Evolutionary conservation across 352 stramenopile genomes (phyloP), one percentile per base, ranked within the genome.

Genomic region (Globisporangium barbulae): DNA sequence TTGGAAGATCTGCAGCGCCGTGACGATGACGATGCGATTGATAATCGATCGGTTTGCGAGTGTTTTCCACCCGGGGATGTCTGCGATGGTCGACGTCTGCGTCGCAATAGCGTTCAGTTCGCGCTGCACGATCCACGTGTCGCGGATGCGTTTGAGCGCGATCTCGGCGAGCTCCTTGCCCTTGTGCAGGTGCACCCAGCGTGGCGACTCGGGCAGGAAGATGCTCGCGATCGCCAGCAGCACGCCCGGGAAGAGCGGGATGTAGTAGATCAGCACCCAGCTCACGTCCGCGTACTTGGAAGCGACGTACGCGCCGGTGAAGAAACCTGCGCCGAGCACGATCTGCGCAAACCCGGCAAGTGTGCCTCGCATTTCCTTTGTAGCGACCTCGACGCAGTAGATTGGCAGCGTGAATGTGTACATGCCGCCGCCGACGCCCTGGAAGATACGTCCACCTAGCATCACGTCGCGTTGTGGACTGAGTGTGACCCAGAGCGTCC

Each of bases 181-280:
- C 45, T 76, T 81, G 48, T 81, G 59, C 63, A 70, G 22, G 67
- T 85, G 78, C 15, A 74, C 69, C 72, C 72, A 88, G 13, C 79
- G 76, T 53, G 79, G 79, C 21, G 65, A 75, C 53, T 88, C 78
- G 0, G 79, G 79, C 7, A 88, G 75, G 19, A 62, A 78, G 53
- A 88, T 68, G 35, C 74, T 71, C 13, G 59, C 22, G 50, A 83
- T 67, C 1, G 83, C 74, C 10, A 83, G 53, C 0, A 81, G 1
- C n/a, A 48, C 3, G n/a, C 33, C 53, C 3, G 39, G 41, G 1
- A 59, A 21, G 12, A 60, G 31, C 13, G 50, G 33, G 5, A 30
- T 12, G 50, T 49, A 50, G 30, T 61, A 66, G 50, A 54, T n/a
- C 41, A 63, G 31, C 44, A 33, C 30, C 56, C 56, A 63, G 41